A percentile compares a stretch with the other conserved stretches of the same genome.
Evolutionary conservation across 192 early-diverging fungal genomes (phyloP).

Genomic region (Rhizophagus prolifer): DNA sequence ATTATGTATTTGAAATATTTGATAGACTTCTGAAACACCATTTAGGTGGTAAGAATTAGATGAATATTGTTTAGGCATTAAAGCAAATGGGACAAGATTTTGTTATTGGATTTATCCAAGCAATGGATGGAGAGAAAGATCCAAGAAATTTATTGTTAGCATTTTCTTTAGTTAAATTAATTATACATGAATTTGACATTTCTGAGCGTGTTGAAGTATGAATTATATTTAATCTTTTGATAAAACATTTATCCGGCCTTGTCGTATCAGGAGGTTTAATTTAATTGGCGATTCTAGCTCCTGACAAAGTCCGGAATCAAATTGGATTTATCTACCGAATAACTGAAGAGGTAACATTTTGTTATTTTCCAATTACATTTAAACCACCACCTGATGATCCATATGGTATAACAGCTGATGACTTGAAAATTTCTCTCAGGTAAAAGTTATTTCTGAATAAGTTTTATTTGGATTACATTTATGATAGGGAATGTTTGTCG

Average conservation of each 20-base stretch:
- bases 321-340: no score
- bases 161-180: slow-evolving; percentile 72
- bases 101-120: slow-evolving; percentile 80
- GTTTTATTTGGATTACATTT: background rate
- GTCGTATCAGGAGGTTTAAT: no score
- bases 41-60: slow-evolving; percentile 43
- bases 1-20: slow-evolving; percentile 71
- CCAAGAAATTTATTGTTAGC: slow-evolving; percentile 90
- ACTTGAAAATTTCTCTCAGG: slow-evolving; percentile 82
- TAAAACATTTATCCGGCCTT: background rate
- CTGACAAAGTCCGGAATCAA: no score
- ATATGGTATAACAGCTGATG: slow-evolving; percentile 90
- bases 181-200: slow-evolving; percentile 79
- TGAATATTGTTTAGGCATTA: slow-evolving; percentile 44
- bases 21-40: slow-evolving; percentile 65
- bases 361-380: slow-evolving; percentile 99
- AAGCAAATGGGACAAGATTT: slow-evolving; percentile 67
- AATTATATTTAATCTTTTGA: background rate
- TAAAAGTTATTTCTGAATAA: slow-evolving; percentile 14
- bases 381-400: slow-evolving; percentile 93
- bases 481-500: slow-evolving; percentile 65
- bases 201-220: slow-evolving; percentile 71
- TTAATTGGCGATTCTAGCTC: no score
- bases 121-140: slow-evolving; percentile 98
- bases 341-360: slow-evolving; percentile 87